Percentiles rank a stretch among this genome's conserved stretches.
phyloP scores from a whole-genome alignment of 805 yeast species.

The Ogataea minuta region DNA sequence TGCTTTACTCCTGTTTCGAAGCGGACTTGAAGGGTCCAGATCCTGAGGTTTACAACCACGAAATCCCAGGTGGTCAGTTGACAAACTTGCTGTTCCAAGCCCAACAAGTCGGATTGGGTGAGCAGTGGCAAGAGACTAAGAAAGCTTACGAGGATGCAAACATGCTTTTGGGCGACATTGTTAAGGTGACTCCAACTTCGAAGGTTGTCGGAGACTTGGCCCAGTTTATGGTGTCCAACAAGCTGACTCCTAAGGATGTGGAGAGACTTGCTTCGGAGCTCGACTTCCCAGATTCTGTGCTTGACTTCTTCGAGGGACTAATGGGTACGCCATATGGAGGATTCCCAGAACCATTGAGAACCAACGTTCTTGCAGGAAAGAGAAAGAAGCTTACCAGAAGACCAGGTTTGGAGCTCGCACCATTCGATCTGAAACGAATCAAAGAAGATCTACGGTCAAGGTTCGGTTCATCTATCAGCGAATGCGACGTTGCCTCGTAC shows the following conservation, averaged over 20 bases:
- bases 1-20: conserved; percentile 93
- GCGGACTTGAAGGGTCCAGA: conserved; percentile 99
- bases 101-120: conserved; percentile 96
- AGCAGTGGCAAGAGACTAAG: conserved; percentile 95
- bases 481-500: conserved; percentile 90
- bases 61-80: conserved; percentile 99
- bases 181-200: conserved; percentile 99
- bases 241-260: conserved; percentile 82
- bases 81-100: conserved; percentile 98
- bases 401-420: conserved; percentile 89
- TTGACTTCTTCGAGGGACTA: conserved; percentile 98
- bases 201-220: conserved; percentile 99
- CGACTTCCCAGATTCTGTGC: conserved; percentile 98
- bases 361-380: conserved; percentile 86
- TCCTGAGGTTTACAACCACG: conserved; percentile 98
- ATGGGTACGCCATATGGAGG: conserved; percentile 99
- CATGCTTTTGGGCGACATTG: conserved; percentile 88
- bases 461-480: conserved; percentile 73
- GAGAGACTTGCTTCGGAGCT: conserved; percentile 80
- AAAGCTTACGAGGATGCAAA: conserved; percentile 92
- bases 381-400: conserved; percentile 84
- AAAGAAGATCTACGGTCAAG: conserved; percentile 71
- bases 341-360: conserved; percentile 98
- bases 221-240: conserved; percentile 98
- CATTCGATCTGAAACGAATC: conserved; percentile 73